Conservation (phyloP, 1,139 yeast genomes). For the Casaregolazyma lundiana region DNA sequence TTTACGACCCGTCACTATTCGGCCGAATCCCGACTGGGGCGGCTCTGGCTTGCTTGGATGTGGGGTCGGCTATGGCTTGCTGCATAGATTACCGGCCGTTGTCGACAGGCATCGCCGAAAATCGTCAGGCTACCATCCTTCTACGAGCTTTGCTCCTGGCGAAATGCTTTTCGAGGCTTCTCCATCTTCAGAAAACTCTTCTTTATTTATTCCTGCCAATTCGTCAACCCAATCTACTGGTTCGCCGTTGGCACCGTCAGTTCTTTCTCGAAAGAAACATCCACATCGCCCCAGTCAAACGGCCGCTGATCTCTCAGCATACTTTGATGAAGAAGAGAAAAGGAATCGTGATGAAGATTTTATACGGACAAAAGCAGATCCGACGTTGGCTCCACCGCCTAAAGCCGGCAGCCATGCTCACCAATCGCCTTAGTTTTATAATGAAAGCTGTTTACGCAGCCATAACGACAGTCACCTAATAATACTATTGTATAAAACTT, state of each 20-base stretch:
- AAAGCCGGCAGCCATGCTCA: conserved; percentile 6
- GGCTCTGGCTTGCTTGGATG: conserved; percentile 83
- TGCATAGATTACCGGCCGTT: conserved; percentile 78
- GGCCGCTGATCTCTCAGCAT: conserved; percentile 27
- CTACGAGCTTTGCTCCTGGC: conserved; percentile 28
- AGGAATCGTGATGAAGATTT: conserved; percentile 32
- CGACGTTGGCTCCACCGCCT: conserved; percentile 24
- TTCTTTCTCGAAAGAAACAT: conserved; percentile 15
- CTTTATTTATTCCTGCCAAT: conserved; percentile 12
- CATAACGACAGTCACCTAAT: background rate
- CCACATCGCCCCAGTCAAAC: conserved; percentile 14
- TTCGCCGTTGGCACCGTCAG: conserved; percentile 15
- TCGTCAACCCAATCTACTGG: conserved; percentile 16
- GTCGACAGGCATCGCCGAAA: conserved; percentile 23
- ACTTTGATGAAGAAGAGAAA: conserved; percentile 36
- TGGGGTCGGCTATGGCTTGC: conserved; percentile 87
- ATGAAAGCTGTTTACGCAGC: too few relatives aligned
- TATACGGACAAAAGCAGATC: conserved; percentile 11
- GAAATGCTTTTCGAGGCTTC: conserved; percentile 32
- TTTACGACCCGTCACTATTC: conserved; percentile 79
- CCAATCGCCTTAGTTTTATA: background rate
- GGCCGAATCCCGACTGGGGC: conserved; percentile 57
- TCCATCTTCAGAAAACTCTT: background rate
- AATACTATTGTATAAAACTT: background rate
- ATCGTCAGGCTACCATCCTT: conserved; percentile 11